Percentiles rank a stretch among this genome's conserved stretches.
Conservation (phyloP, 2,329 filamentous ascomycete genomes). For the Chrysoporthe austroafricana region DNA sequence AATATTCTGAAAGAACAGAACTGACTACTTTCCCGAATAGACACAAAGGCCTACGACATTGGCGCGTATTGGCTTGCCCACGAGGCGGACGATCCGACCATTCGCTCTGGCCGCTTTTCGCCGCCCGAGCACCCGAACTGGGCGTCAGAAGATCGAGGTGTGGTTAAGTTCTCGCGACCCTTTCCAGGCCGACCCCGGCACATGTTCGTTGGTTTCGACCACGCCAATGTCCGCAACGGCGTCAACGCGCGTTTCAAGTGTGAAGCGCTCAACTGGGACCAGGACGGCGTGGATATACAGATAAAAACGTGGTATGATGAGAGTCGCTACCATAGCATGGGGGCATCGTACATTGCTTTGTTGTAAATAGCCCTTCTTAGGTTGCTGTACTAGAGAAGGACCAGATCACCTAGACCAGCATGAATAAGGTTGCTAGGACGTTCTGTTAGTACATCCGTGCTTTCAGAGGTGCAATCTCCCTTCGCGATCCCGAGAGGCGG, state of each 20-base stretch:
- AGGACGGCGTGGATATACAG: neutral
- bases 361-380: neutral
- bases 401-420: too few species aligned
- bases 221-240: neutral
- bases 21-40: neutral
- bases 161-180: neutral
- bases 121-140: neutral
- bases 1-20: neutral
- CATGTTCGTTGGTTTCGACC: neutral
- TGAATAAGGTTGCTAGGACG: too few species aligned
- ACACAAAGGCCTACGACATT: slow-evolving; percentile 1
- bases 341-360: slow-evolving; percentile 1
- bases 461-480: too few species aligned
- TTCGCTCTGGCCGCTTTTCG: neutral
- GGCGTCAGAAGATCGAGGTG: neutral
- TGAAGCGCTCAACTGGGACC: neutral
- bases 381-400: too few species aligned
- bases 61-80: slow-evolving; percentile 1
- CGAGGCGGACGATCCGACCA: neutral
- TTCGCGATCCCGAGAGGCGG: too few species aligned
- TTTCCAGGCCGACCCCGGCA: neutral
- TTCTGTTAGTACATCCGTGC: too few species aligned
- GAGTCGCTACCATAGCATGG: neutral
- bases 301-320: neutral
- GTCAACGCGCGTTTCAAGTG: neutral